A percentile compares a stretch with the other conserved stretches of the same genome.
Conservation (phyloP, 257 asterid genomes). For the Penstemon newberryi region DNA sequence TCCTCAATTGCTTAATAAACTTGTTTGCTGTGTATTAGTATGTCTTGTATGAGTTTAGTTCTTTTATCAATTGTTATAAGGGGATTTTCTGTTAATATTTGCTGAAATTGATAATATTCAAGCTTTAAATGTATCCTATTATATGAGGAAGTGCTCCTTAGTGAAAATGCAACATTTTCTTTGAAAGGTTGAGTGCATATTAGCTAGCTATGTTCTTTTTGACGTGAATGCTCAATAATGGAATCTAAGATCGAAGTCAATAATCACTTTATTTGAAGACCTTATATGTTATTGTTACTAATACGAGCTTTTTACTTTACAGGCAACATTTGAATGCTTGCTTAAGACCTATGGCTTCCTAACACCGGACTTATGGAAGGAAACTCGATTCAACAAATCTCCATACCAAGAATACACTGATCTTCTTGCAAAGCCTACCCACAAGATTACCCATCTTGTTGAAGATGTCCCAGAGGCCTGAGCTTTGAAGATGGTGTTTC, state of each 20-base stretch:
- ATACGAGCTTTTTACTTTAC: background rate
- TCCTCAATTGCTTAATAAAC: too few species aligned
- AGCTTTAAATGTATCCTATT: background rate
- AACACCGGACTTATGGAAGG: slow-evolving; percentile 78
- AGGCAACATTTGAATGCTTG: slow-evolving; percentile 74
- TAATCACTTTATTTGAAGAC: background rate
- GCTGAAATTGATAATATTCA: too few species aligned
- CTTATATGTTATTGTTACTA: too few species aligned
- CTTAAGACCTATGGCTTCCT: slow-evolving; percentile 65
- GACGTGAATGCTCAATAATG: background rate
- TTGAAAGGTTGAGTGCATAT: too few species aligned
- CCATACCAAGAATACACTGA: slow-evolving; percentile 78
- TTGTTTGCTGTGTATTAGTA: too few species aligned
- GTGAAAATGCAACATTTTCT: too few species aligned
- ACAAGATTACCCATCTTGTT: slow-evolving; percentile 38
- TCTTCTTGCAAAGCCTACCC: slow-evolving; percentile 54
- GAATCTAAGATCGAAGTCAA: background rate
- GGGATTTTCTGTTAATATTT: too few species aligned
- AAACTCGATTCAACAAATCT: slow-evolving; percentile 59
- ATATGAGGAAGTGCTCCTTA: background rate
- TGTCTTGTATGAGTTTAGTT: too few species aligned
- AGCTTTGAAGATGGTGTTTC: background rate
- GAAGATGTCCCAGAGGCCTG: slow-evolving; percentile 47
- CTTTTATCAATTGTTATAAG: too few species aligned
- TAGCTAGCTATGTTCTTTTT: too few species aligned